These are phyloP conservation scores for Metschnikowia arizonensis DNA, from an alignment of 805 yeast genomes.

Conservation along the genomic window DNA sequence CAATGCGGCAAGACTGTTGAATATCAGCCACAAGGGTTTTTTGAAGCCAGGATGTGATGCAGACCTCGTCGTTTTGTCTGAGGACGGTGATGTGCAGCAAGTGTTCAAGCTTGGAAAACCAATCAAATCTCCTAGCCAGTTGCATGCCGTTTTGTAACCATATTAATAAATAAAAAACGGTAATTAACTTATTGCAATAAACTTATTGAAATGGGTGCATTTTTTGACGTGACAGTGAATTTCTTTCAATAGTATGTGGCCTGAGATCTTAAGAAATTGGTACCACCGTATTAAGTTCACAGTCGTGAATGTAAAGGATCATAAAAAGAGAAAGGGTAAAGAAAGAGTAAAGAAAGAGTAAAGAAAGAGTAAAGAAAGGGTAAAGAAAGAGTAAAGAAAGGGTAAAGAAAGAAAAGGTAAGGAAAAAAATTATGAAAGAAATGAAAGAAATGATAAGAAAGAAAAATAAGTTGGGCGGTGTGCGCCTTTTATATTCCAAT, in stretches of 20 bases:
- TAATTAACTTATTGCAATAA: too few species aligned
- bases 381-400: not conserved
- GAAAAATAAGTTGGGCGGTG: too few species aligned
- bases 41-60: conserved; percentile 53
- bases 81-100: conserved; percentile 39
- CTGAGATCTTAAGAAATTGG: too few species aligned
- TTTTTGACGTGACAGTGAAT: too few species aligned
- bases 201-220: too few species aligned
- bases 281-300: too few species aligned
- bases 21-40: conserved; percentile 45
- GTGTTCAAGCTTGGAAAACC: conserved; percentile 49
- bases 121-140: conserved; percentile 4
- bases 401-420: not conserved
- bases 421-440: too few species aligned
- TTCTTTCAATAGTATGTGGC: too few species aligned
- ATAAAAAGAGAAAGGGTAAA: not conserved
- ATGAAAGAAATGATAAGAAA: too few species aligned
- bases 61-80: conserved; percentile 47
- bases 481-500: not conserved
- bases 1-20: conserved; percentile 49
- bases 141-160: conserved; percentile 8
- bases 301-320: too few species aligned
- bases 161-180: too few species aligned
- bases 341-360: not conserved
- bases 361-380: too few species aligned